Evolutionary conservation across 345 rosid genomes (phyloP).

Genomic region (Camelina sativa): DNA sequence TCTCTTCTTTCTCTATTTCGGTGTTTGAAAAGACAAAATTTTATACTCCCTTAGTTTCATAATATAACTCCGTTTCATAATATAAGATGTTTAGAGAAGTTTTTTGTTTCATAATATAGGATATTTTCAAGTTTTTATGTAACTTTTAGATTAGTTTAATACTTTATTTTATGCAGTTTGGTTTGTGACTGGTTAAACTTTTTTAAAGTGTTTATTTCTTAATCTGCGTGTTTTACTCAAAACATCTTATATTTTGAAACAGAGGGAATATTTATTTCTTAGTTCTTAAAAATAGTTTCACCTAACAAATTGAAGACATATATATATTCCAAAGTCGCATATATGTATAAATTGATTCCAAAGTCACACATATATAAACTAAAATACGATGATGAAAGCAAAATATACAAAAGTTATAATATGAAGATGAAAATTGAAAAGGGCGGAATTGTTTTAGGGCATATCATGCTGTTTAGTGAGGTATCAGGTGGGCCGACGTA

Average conservation of each 20-base stretch:
- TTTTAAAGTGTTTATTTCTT: too few relatives aligned
- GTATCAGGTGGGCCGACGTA: conserved; percentile 34
- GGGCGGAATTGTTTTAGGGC: conserved; percentile 27
- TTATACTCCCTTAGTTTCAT: too few relatives aligned
- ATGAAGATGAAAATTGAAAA: neutral
- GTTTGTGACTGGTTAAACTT: too few relatives aligned
- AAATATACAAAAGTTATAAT: neutral
- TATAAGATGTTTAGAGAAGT: too few relatives aligned
- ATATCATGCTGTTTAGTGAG: conserved; percentile 45
- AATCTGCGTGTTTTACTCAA: too few relatives aligned
- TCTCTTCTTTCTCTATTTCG: neutral
- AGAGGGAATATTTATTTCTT: neutral
- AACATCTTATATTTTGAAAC: too few relatives aligned
- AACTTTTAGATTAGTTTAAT: too few relatives aligned
- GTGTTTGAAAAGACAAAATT: neutral
- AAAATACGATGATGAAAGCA: conserved; percentile 31
- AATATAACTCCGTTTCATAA: too few relatives aligned
- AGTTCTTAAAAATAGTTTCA: neutral
- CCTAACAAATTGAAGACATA: neutral
- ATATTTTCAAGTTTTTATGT: too few relatives aligned
- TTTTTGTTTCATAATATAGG: too few relatives aligned
- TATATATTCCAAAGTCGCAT: neutral
- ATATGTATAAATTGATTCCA: conserved; percentile 7
- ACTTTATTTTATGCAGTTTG: too few relatives aligned
- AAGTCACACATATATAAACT: conserved; percentile 4